Evolutionary conservation across 768 basidiomycete genomes (phyloP).

Genomic region (Kondoa subrosea): DNA sequence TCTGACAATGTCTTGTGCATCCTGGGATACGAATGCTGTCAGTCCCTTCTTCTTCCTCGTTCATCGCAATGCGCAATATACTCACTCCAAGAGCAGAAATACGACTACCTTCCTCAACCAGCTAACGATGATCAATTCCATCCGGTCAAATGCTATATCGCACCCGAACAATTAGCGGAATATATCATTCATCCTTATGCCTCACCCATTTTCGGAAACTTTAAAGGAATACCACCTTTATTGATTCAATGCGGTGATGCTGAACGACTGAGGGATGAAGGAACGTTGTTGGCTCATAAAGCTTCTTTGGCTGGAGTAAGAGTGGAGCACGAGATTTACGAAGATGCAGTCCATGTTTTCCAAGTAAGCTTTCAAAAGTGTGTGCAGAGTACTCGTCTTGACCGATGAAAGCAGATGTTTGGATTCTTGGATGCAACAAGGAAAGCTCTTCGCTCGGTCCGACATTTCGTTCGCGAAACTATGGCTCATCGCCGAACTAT

Average conservation of each 20-base stretch:
- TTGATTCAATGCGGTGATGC: conserved; percentile 84
- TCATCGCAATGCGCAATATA: too few relatives aligned
- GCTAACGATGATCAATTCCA: conserved; percentile 66
- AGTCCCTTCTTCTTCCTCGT: not conserved
- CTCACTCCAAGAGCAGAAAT: conserved; percentile 29
- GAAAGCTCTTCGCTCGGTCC: conserved; percentile 26
- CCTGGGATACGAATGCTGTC: conserved; percentile 87
- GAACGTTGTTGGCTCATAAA: conserved; percentile 79
- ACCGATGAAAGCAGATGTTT: conserved; percentile 25
- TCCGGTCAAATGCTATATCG: conserved; percentile 85
- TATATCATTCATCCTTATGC: conserved; percentile 94
- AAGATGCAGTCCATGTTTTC: conserved; percentile 54
- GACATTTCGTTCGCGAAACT: conserved; percentile 23
- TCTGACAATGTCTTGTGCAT: conserved; percentile 89
- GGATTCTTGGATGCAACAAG: conserved; percentile 28
- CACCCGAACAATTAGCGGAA: conserved; percentile 37
- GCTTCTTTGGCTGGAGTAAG: conserved; percentile 69
- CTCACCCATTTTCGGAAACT: conserved; percentile 82
- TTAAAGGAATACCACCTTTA: conserved; percentile 67
- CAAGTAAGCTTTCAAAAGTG: not conserved
- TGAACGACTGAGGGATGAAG: conserved; percentile 88
- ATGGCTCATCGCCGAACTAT: conserved; percentile 4
- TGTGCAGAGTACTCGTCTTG: too few relatives aligned
- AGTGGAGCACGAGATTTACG: conserved; percentile 39
- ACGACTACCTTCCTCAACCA: conserved; percentile 59